Percentiles rank a stretch among this genome's conserved stretches.
phyloP scores from a whole-genome alignment of 129 eudicot genomes.

The Escallonia rubra region DNA sequence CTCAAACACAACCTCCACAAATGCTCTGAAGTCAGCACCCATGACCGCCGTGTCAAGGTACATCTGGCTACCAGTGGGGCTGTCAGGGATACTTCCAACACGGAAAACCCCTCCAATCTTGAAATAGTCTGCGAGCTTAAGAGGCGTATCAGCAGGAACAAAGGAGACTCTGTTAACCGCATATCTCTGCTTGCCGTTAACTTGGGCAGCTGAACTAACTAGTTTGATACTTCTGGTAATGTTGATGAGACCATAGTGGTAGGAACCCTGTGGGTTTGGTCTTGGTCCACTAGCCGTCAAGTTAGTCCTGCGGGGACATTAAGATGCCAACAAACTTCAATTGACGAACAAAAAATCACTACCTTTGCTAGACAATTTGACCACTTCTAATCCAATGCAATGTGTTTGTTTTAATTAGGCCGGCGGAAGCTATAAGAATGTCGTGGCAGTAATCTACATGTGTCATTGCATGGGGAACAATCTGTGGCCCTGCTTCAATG shows the following conservation, averaged over 20 bases:
- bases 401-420: too few relatives aligned
- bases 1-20: slow-evolving; percentile 73
- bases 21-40: slow-evolving; percentile 63
- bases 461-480: too few relatives aligned
- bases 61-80: slow-evolving; percentile 26
- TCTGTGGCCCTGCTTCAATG: too few relatives aligned
- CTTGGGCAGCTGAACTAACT: slow-evolving; percentile 31
- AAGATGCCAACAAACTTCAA: too few relatives aligned
- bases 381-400: too few relatives aligned
- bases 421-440: too few relatives aligned
- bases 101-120: slow-evolving; percentile 58
- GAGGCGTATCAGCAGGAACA: slow-evolving; percentile 67
- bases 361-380: too few relatives aligned
- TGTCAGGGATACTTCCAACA: slow-evolving; percentile 69
- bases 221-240: slow-evolving; percentile 51
- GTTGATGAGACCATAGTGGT: slow-evolving; percentile 74
- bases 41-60: slow-evolving; percentile 71
- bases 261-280: slow-evolving; percentile 96
- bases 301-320: slow-evolving; percentile 56
- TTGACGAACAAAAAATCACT: too few relatives aligned
- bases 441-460: too few relatives aligned
- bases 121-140: slow-evolving; percentile 75
- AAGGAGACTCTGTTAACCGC: slow-evolving; percentile 74
- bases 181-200: slow-evolving; percentile 64
- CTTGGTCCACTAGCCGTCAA: slow-evolving; percentile 93